Base-by-base conservation (phyloP, 257 asterid species). In the Rubia yunnanensis region DNA sequence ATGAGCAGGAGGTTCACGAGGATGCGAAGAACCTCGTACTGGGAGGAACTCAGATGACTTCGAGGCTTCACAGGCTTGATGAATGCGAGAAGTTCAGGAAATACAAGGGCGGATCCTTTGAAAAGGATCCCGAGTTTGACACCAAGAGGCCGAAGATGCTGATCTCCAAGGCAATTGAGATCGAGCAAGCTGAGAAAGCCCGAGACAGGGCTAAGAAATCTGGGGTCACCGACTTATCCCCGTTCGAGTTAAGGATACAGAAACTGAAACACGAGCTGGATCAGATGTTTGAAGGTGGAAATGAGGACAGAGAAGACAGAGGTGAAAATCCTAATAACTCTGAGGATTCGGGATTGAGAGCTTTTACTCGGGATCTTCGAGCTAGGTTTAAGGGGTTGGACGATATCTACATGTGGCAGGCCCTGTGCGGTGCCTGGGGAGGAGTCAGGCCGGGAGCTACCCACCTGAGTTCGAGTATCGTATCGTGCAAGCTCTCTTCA, bases 371-470 rank as follows among this genome's bases (percentile, higher is more conserved):
- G 23, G 95, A 81, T 57, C 70, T 84, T 73, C 77, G 73, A 10
- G 5, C 67, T 17, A 13, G 24, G 6, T 69, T 85, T 78, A 83
- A 83, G 67, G 92, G 95, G n/a, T 31, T 87, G 71, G 92, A 87
- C 48, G 95, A 87, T 64, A 81, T 85, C 20, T 87, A 87, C 9
- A 86, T 83, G 3, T 85, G 95, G 92, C 95, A 87, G 11, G 95
- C 95, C 0, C 67, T 85, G 66, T 83, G 88, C 5, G 95, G 95
- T 4, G 89, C 92, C 0, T 83, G 95, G 95, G 95, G 95, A 4
- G 92, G 95, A 7, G 88, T 85, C 64, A 72, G 83, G 69, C 92
- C 92, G 0, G 88, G 90, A 10, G 77, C 90, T 1, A 84, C 88
- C 26, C 88, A 68, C 65, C 70, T 87, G 17, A 71, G 80, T 15